phyloP scores from a whole-genome alignment of 2,329 filamentous ascomycete genomes.

The Fulvia fulva region DNA sequence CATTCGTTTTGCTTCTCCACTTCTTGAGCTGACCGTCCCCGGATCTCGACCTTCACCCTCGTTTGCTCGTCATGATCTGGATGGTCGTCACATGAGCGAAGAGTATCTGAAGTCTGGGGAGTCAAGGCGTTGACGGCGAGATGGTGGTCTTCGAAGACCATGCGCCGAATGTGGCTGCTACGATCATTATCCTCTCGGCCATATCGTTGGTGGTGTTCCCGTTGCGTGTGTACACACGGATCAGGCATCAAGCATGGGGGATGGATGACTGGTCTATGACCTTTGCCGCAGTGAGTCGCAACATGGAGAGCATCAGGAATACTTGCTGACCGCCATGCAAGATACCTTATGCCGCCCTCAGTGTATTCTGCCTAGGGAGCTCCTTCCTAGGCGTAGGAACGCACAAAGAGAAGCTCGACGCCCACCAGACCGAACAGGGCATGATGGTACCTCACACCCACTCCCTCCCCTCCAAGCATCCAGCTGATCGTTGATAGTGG shows the following conservation, averaged over 20 bases:
- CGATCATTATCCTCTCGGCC: slow-evolving; percentile 17
- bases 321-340: slow-evolving; percentile 6
- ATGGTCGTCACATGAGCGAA: neutral
- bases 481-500: slow-evolving; percentile 29
- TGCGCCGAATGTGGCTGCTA: slow-evolving; percentile 21
- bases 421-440: slow-evolving; percentile 17
- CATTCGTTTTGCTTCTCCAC: neutral
- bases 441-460: slow-evolving; percentile 18
- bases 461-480: slow-evolving; percentile 7
- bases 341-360: slow-evolving; percentile 28
- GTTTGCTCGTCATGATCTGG: neutral
- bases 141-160: slow-evolving; percentile 20
- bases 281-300: slow-evolving; percentile 13
- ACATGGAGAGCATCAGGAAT: neutral
- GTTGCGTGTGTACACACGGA: slow-evolving; percentile 21
- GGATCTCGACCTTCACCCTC: neutral
- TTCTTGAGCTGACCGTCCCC: neutral
- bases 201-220: slow-evolving; percentile 19
- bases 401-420: slow-evolving; percentile 25
- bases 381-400: slow-evolving; percentile 34
- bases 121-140: neutral
- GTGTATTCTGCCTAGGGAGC: slow-evolving; percentile 28
- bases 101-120: neutral
- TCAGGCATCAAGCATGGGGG: slow-evolving; percentile 26
- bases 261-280: slow-evolving; percentile 33